A percentile compares a stretch with the other conserved stretches of the same genome.
Evolutionary conservation across 306 rosid species (phyloP).

Genomic region (Adenanthera pavonina): DNA sequence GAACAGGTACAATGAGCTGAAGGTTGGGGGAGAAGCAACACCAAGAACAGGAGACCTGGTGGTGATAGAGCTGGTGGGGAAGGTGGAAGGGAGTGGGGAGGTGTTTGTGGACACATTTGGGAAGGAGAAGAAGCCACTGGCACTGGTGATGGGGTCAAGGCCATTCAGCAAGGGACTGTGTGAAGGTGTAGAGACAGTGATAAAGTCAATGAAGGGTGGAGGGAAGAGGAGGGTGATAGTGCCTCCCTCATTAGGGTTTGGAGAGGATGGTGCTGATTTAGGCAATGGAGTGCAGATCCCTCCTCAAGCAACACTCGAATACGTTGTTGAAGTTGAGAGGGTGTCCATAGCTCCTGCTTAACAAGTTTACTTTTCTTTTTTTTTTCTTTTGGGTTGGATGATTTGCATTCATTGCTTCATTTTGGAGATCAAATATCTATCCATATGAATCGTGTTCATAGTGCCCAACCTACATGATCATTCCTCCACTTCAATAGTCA

Average conservation of each 20-base stretch:
- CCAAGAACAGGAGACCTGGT: conserved; percentile 68
- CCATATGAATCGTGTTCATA: no score
- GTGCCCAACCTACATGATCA: no score
- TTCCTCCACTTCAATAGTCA: no score
- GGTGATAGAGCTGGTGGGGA: conserved; percentile 66
- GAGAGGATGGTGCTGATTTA: conserved; percentile 85
- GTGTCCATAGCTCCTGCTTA: conserved; percentile 93
- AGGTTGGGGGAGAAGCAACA: conserved; percentile 62
- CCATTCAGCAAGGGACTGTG: conserved; percentile 91
- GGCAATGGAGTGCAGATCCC: conserved; percentile 81
- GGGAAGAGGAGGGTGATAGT: conserved; percentile 77
- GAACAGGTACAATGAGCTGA: conserved; percentile 58
- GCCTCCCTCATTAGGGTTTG: conserved; percentile 78
- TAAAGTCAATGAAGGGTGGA: conserved; percentile 82
- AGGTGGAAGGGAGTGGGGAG: conserved; percentile 52
- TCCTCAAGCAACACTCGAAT: conserved; percentile 81
- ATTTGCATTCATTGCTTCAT: no score
- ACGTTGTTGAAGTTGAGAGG: conserved; percentile 76
- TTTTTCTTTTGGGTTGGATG: not conserved
- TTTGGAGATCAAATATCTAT: no score
- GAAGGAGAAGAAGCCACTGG: conserved; percentile 74
- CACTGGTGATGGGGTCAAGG: conserved; percentile 86
- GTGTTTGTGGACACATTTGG: conserved; percentile 87
- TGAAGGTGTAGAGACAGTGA: conserved; percentile 82
- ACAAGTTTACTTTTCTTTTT: not conserved